Conservation (phyloP, 2,329 filamentous ascomycete genomes). For the Orbilia blumenaviensis region DNA sequence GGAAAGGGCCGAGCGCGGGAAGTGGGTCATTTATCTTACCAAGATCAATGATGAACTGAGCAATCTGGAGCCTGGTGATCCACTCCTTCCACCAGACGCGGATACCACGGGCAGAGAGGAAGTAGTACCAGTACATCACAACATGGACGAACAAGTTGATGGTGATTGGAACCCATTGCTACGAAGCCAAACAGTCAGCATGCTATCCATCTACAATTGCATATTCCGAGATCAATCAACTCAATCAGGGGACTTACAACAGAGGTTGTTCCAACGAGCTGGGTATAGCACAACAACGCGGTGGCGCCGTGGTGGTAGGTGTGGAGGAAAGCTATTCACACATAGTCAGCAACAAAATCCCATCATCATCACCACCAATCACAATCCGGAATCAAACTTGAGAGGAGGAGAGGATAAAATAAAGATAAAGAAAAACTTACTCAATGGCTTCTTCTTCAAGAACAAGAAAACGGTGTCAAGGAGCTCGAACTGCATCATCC, state of each 20-base stretch:
- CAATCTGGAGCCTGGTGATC: conserved; percentile 96
- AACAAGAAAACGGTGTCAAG: conserved; percentile 96
- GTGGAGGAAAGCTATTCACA: conserved; percentile 82
- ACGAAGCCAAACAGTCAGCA: conserved; percentile 6
- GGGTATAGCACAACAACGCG: conserved; percentile 95
- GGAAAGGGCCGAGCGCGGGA: not conserved
- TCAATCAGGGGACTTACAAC: conserved; percentile 64
- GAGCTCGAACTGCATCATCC: conserved; percentile 69
- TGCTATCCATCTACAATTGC: not conserved
- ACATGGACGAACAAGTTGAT: conserved; percentile 95
- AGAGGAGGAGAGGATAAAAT: too few relatives aligned
- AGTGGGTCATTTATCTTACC: conserved; percentile 70
- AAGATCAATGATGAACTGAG: conserved; percentile 96
- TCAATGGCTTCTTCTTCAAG: conserved; percentile 99
- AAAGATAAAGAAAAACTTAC: too few relatives aligned
- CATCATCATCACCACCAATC: not conserved
- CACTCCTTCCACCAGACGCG: conserved; percentile 99
- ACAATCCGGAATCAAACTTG: not conserved
- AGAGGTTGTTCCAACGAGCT: conserved; percentile 88
- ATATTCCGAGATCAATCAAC: not conserved
- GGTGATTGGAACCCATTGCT: conserved; percentile 89
- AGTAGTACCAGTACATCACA: conserved; percentile 99
- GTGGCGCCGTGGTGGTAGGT: conserved; percentile 99
- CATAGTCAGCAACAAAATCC: conserved; percentile 26
- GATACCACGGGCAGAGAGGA: conserved; percentile 95